A percentile compares a stretch with the other conserved stretches of the same genome.
phyloP scores from a whole-genome alignment of 352 stramenopile species.

The Pythium brassicae region DNA sequence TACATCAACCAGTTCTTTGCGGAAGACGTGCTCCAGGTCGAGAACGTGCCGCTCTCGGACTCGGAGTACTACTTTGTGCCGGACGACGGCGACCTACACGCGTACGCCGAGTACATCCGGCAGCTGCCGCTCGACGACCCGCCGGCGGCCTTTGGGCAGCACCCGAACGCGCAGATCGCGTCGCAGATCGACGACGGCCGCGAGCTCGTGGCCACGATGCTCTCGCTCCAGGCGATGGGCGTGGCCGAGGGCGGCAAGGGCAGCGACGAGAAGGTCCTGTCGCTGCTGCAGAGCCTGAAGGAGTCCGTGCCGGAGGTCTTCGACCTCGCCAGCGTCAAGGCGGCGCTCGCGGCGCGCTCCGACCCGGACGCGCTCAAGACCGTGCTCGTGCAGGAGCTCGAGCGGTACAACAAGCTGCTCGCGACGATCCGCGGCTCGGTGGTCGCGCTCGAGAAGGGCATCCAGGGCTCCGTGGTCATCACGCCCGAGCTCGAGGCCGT shows the following conservation, averaged over 20 bases:
- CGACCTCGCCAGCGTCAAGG: conserved; percentile 78
- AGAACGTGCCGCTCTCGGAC: conserved; percentile 86
- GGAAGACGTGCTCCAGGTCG: conserved; percentile 79
- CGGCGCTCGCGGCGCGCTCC: conserved; percentile 49
- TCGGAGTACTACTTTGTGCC: conserved; percentile 93
- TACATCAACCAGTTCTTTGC: conserved; percentile 96
- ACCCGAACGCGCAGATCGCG: conserved; percentile 94
- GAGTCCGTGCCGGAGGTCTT: conserved; percentile 90
- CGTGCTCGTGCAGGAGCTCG: conserved; percentile 93
- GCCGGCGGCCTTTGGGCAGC: conserved; percentile 92
- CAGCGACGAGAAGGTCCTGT: conserved; percentile 88
- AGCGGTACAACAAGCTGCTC: conserved; percentile 92
- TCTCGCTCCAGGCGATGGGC: conserved; percentile 86
- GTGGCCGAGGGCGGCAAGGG: conserved; percentile 77
- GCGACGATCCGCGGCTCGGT: conserved; percentile 75
- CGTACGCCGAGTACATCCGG: conserved; percentile 90
- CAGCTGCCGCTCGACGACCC: conserved; percentile 88
- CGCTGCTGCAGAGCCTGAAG: conserved; percentile 73
- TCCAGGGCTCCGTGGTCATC: conserved; percentile 93
- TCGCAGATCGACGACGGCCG: conserved; percentile 93
- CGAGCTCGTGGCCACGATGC: conserved; percentile 86
- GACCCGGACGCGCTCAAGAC: conserved; percentile 93
- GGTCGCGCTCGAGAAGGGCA: conserved; percentile 85
- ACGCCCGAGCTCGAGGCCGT: conserved; percentile 93
- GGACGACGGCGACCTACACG: conserved; percentile 83